Evolutionary conservation across 108 stramenopile species (phyloP).

Genomic region (Asterionellopsis glacialis): DNA sequence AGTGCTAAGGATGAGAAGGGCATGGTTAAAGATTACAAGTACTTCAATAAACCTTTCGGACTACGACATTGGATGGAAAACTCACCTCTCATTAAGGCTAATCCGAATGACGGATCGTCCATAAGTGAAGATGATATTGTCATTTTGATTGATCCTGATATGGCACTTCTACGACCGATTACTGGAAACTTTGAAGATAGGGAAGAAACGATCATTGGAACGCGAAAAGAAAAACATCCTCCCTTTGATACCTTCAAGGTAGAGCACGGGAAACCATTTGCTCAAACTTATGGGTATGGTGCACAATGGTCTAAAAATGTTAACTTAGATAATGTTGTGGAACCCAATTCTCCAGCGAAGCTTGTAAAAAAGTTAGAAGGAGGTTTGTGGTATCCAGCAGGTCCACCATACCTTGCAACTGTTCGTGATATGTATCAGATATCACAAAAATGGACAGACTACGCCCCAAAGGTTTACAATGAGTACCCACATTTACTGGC

Average conservation of each 20-base stretch:
- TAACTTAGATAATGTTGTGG: conserved; percentile 59
- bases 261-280: conserved; percentile 73
- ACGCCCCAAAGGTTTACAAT: conserved; percentile 58
- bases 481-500: conserved; percentile 69
- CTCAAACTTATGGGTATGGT: conserved; percentile 86
- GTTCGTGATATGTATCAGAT: conserved; percentile 71
- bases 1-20: conserved; percentile 44
- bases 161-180: conserved; percentile 68
- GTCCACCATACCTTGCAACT: conserved; percentile 90
- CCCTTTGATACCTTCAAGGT: conserved; percentile 28
- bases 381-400: conserved; percentile 54
- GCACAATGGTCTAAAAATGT: conserved; percentile 61
- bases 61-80: conserved; percentile 62
- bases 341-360: conserved; percentile 50
- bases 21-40: conserved; percentile 68
- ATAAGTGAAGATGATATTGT: conserved; percentile 49
- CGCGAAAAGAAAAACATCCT: conserved; percentile 1
- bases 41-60: conserved; percentile 86
- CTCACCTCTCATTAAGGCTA: conserved; percentile 8
- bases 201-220: conserved; percentile 32
- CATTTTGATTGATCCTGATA: conserved; percentile 86
- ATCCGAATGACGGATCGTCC: not conserved
- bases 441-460: conserved; percentile 52
- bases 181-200: conserved; percentile 48
- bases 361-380: conserved; percentile 38